These are phyloP conservation scores for Geotrichum restrictum DNA, from an alignment of 1,139 yeast species.

Conservation along the genomic window DNA sequence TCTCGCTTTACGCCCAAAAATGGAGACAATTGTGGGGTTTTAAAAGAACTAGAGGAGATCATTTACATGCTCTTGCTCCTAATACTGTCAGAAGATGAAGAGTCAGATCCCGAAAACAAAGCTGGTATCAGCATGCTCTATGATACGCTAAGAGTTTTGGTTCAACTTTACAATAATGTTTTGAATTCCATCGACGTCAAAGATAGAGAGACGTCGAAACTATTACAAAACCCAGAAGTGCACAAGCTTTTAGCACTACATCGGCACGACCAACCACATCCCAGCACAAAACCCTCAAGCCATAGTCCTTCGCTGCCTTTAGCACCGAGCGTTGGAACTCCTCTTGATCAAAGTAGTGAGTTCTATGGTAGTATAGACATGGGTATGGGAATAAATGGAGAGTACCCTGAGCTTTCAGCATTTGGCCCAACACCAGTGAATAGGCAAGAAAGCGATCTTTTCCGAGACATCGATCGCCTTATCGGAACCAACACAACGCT, in stretches of 20 bases:
- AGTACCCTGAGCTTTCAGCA: no score
- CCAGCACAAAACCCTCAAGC: no score
- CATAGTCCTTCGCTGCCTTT: no score
- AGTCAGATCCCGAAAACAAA: constrained; percentile 15
- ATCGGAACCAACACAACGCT: no score
- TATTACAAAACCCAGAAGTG: neutral
- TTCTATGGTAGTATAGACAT: no score
- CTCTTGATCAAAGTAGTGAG: no score
- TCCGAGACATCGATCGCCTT: no score
- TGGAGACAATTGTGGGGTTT: neutral
- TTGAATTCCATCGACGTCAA: neutral
- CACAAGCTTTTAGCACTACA: neutral
- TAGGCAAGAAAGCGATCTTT: no score
- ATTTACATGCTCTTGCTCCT: constrained; percentile 8
- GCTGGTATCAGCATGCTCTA: constrained; percentile 10
- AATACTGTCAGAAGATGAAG: constrained; percentile 9
- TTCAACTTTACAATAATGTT: constrained; percentile 3
- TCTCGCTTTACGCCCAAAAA: neutral
- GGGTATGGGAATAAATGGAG: no score
- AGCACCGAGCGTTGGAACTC: no score
- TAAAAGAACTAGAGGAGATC: constrained; percentile 9
- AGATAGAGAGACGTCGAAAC: neutral
- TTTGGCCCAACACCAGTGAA: no score
- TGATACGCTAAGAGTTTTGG: constrained; percentile 8
- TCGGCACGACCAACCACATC: neutral